A percentile compares a stretch with the other conserved stretches of the same genome.
Evolutionary conservation across 768 basidiomycete genomes (phyloP).

Genomic region (Filobasidium wieringae): DNA sequence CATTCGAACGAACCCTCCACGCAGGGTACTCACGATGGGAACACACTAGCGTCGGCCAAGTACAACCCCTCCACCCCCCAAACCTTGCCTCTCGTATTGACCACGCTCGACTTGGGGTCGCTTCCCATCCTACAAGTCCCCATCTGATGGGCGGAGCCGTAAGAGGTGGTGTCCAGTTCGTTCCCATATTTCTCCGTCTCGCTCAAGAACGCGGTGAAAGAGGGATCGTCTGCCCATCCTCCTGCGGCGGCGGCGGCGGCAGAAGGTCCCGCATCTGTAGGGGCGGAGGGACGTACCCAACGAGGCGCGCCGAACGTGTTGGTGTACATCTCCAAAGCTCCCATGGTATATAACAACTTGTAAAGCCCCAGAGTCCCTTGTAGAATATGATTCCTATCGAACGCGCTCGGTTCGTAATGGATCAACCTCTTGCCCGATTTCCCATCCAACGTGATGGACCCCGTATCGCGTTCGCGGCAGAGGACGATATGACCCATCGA

Average conservation of each 20-base stretch:
- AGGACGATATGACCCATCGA: constrained; percentile 23
- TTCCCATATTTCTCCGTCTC: constrained; percentile 15
- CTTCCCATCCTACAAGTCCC: constrained; percentile 29
- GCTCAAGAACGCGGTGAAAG: constrained; percentile 1
- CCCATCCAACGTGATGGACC: neutral
- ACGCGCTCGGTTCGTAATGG: neutral
- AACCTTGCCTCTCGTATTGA: constrained; percentile 27
- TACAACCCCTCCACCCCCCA: constrained; percentile 29
- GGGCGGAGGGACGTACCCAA: constrained; percentile 1
- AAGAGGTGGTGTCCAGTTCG: constrained; percentile 10
- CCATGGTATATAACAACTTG: constrained; percentile 11
- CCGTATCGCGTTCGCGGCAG: constrained; percentile 21
- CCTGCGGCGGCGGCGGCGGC: neutral
- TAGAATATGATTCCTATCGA: constrained; percentile 10
- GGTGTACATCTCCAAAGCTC: constrained; percentile 11
- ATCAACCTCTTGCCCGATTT: constrained; percentile 4
- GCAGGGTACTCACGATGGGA: too few species aligned
- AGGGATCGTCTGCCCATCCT: constrained; percentile 3
- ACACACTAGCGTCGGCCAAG: constrained; percentile 28
- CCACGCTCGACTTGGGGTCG: constrained; percentile 19
- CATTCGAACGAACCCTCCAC: too few species aligned
- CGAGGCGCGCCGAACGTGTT: neutral
- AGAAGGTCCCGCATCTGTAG: too few species aligned
- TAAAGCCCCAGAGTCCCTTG: constrained; percentile 2
- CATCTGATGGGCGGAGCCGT: constrained; percentile 32